Percentiles rank a stretch among this genome's conserved stretches.
Conservation (phyloP, 202 grass and related monocot species). For the Bolboschoenoplectus hybrid region DNA sequence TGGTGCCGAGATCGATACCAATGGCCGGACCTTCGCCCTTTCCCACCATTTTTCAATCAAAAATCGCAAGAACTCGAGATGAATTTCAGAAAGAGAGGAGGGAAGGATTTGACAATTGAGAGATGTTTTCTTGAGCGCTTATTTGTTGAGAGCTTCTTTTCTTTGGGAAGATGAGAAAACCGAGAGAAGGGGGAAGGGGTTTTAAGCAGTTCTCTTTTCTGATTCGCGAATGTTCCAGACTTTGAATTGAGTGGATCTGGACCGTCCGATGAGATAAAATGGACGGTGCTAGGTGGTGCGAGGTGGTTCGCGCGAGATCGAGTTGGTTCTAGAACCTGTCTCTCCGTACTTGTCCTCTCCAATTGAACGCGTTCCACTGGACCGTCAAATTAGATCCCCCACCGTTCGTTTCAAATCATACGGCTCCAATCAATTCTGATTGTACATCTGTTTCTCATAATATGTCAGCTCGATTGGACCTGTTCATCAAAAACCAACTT, state of each 20-base stretch:
- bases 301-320: background rate
- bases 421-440: background rate
- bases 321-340: background rate
- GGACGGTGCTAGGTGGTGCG: background rate
- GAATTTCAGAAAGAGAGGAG: background rate
- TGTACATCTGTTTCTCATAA: background rate
- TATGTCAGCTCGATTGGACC: background rate
- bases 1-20: slow-evolving; percentile 77
- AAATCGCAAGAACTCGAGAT: background rate
- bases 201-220: background rate
- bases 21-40: slow-evolving; percentile 51
- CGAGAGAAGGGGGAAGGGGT: background rate
- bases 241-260: background rate
- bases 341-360: background rate
- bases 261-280: background rate
- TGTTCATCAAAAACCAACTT: too few species aligned
- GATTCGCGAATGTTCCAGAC: slow-evolving; percentile 8
- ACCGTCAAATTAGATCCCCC: background rate
- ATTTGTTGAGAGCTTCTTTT: background rate
- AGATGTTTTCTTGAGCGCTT: background rate
- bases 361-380: background rate
- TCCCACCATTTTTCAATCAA: slow-evolving; percentile 11
- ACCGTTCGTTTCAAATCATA: background rate
- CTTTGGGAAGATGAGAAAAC: background rate
- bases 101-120: background rate